Percentiles rank a stretch among this genome's conserved stretches.
Evolutionary conservation across 2,329 filamentous ascomycete genomes (phyloP).

Genomic region (Neofusicoccum laricinum): DNA sequence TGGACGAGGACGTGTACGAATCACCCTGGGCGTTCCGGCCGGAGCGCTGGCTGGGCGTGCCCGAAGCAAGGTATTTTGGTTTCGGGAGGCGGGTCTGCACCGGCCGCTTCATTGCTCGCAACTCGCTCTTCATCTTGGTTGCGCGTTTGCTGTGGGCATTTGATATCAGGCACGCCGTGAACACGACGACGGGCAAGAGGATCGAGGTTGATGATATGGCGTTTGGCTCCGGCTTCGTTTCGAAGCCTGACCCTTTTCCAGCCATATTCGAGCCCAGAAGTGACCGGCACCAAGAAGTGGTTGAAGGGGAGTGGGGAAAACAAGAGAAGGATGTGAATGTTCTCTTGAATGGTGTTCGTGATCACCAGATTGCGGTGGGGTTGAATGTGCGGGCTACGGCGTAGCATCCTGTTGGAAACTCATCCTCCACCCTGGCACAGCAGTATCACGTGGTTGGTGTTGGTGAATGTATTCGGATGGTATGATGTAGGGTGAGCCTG

Average conservation of each 20-base stretch:
- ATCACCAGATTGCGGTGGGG: constrained; percentile 22
- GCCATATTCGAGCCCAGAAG: constrained; percentile 27
- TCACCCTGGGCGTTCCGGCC: constrained; percentile 33
- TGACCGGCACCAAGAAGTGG: constrained; percentile 18
- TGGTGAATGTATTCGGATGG: too few relatives aligned
- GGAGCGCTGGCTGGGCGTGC: constrained; percentile 31
- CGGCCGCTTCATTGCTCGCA: constrained; percentile 30
- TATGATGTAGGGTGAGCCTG: too few relatives aligned
- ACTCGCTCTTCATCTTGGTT: constrained; percentile 47
- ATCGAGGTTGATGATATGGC: constrained; percentile 24
- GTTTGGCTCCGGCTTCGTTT: constrained; percentile 24
- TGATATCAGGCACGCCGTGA: constrained; percentile 35
- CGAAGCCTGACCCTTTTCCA: constrained; percentile 25
- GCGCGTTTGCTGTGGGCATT: constrained; percentile 52
- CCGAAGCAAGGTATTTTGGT: constrained; percentile 34
- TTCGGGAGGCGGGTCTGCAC: constrained; percentile 51
- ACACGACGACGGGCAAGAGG: constrained; percentile 20
- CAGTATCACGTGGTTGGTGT: too few relatives aligned
- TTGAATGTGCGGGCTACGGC: background rate
- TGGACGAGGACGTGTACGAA: constrained; percentile 23
- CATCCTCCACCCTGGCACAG: too few relatives aligned
- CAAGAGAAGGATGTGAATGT: constrained; percentile 17
- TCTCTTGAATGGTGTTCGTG: constrained; percentile 16
- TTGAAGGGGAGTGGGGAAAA: constrained; percentile 23
- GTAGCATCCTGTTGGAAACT: too few relatives aligned